Conservation (phyloP, 1,284 basidiomycete species). For the Cryptococcus sp. region DNA sequence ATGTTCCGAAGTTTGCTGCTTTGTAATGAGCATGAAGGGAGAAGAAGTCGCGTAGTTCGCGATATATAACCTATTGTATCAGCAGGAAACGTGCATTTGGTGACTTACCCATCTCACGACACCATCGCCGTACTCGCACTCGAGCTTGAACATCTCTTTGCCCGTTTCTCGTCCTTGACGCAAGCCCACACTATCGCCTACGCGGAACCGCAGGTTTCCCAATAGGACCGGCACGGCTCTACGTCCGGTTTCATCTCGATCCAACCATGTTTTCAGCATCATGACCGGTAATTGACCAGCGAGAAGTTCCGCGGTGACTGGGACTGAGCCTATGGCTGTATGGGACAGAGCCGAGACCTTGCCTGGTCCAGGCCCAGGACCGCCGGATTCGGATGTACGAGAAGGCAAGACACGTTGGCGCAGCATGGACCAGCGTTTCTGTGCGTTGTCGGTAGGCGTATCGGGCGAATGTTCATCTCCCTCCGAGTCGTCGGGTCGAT, state of each 20-base stretch:
- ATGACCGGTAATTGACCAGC: conserved; percentile 77
- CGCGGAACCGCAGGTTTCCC: conserved; percentile 51
- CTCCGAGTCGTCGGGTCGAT: conserved; percentile 4
- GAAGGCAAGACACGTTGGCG: conserved; percentile 36
- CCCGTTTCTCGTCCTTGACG: conserved; percentile 38
- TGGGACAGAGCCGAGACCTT: conserved; percentile 37
- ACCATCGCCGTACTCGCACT: conserved; percentile 95
- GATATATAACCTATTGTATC: conserved; percentile 72
- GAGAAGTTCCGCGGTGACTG: conserved; percentile 82
- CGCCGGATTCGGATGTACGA: conserved; percentile 2
- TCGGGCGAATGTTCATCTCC: conserved; percentile 5
- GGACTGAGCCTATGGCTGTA: conserved; percentile 57
- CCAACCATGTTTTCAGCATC: conserved; percentile 85
- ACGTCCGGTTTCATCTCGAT: conserved; percentile 83
- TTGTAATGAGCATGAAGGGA: conserved; percentile 89
- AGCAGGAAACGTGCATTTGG: neutral
- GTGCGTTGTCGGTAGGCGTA: conserved; percentile 24
- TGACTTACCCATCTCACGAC: conserved; percentile 74
- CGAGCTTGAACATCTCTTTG: conserved; percentile 53
- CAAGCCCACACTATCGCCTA: conserved; percentile 49
- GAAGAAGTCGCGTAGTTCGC: conserved; percentile 89
- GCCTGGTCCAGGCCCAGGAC: conserved; percentile 16
- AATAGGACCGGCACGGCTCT: conserved; percentile 84
- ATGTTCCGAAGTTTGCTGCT: conserved; percentile 68
- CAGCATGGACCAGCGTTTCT: conserved; percentile 41